These are phyloP conservation scores for Prunus fruticosa DNA, from an alignment of 306 rosid genomes.

Conservation along the genomic window DNA sequence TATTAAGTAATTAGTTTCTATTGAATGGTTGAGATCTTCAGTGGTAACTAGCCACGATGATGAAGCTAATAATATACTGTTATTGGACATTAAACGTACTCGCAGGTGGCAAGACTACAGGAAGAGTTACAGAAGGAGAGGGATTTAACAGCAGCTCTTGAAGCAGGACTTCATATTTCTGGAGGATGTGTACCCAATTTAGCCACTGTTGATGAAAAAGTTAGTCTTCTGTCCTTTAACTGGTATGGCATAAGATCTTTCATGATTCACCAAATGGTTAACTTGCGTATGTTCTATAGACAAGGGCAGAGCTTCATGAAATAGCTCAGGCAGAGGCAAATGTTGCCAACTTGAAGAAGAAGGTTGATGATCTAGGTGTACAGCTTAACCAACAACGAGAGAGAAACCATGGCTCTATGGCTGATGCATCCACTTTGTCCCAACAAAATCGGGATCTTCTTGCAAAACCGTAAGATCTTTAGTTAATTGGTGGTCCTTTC, in stretches of 20 bases:
- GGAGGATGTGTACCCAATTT: constrained; percentile 38
- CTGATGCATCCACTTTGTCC: constrained; percentile 16
- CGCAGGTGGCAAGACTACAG: constrained; percentile 69
- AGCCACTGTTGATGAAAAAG: constrained; percentile 46
- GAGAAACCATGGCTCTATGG: constrained; percentile 22
- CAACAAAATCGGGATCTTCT: constrained; percentile 30
- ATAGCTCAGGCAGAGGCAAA: constrained; percentile 56
- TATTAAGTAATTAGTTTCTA: no score
- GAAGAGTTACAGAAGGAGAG: constrained; percentile 69
- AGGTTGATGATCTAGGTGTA: constrained; percentile 48
- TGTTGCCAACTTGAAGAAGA: constrained; percentile 51
- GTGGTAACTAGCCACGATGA: not conserved
- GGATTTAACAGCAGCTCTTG: constrained; percentile 56
- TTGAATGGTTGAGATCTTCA: no score
- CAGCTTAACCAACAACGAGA: constrained; percentile 57
- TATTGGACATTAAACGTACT: not conserved
- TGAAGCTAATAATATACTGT: constrained; percentile 5
- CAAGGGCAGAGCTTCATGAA: constrained; percentile 67
- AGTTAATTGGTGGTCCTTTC: constrained; percentile 2
- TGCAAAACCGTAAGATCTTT: constrained; percentile 51
- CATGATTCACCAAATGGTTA: constrained; percentile 24
- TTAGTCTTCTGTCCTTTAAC: constrained; percentile 23
- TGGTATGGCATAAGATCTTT: constrained; percentile 13
- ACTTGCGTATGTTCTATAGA: constrained; percentile 45
- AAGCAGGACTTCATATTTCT: constrained; percentile 48